A percentile compares a stretch with the other conserved stretches of the same genome.
phyloP scores from a whole-genome alignment of 2,329 filamentous ascomycete genomes.

The Botryotinia convoluta region DNA sequence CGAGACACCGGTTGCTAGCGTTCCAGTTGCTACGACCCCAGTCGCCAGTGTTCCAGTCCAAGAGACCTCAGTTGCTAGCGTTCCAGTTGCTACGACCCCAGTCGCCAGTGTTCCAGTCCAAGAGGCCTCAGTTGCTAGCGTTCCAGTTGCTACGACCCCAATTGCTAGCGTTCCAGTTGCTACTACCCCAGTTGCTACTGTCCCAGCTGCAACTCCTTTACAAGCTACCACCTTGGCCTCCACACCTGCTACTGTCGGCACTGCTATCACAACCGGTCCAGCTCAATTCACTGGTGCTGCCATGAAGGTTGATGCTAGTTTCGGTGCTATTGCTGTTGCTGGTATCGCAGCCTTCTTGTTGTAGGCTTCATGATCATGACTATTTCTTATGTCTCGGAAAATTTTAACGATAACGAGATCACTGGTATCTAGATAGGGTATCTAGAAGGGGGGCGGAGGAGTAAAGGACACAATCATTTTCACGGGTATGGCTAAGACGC shows the following conservation, averaged over 20 bases:
- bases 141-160: slow-evolving; percentile 9
- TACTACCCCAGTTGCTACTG: neutral
- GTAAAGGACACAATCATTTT: slow-evolving; percentile 29
- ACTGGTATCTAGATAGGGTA: slow-evolving; percentile 21
- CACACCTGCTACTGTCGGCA: slow-evolving; percentile 5
- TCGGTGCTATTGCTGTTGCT: slow-evolving; percentile 30
- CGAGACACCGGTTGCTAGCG: neutral
- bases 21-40: too few species aligned
- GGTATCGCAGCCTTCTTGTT: slow-evolving; percentile 33
- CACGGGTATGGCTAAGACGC: slow-evolving; percentile 3
- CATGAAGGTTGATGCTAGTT: slow-evolving; percentile 26
- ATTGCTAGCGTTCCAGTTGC: neutral
- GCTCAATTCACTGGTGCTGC: slow-evolving; percentile 27
- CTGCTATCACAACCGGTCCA: slow-evolving; percentile 20
- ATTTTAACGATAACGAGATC: slow-evolving; percentile 22
- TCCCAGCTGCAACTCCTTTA: neutral
- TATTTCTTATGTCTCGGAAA: slow-evolving; percentile 15
- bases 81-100: neutral
- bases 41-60: slow-evolving; percentile 3
- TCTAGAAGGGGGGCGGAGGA: slow-evolving; percentile 21
- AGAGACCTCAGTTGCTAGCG: slow-evolving; percentile 12
- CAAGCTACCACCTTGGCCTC: slow-evolving; percentile 7
- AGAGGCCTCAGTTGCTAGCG: neutral
- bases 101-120: neutral
- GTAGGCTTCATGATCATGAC: slow-evolving; percentile 25